Evolutionary conservation across 2,329 filamentous ascomycete species (phyloP).

Genomic region (Fusarium sp.): DNA sequence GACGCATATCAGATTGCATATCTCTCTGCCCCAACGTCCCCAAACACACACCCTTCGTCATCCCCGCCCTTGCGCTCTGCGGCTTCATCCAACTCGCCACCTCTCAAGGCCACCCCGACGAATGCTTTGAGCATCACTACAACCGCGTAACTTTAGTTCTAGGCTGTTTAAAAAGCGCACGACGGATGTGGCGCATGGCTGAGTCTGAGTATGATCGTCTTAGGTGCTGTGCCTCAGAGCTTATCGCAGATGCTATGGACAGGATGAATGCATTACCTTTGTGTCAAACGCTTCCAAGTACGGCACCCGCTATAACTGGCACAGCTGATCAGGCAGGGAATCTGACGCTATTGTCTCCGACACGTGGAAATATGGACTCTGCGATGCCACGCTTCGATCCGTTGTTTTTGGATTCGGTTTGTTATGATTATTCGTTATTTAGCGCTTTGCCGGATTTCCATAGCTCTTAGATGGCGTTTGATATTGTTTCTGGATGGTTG

Average conservation of each 20-base stretch:
- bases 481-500: background rate
- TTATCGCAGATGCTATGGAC: conserved; percentile 38
- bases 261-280: conserved; percentile 39
- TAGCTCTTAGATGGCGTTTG: conserved; percentile 3
- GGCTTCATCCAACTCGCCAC: conserved; percentile 40
- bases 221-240: conserved; percentile 27
- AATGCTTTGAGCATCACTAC: conserved; percentile 42
- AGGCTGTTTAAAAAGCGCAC: conserved; percentile 32
- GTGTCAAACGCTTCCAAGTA: conserved; percentile 9
- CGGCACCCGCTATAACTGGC: background rate
- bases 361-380: background rate
- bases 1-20: conserved; percentile 38
- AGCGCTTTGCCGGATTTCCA: conserved; percentile 23
- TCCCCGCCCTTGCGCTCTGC: conserved; percentile 31
- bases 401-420: conserved; percentile 18
- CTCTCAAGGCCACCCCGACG: conserved; percentile 33
- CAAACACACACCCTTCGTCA: conserved; percentile 39
- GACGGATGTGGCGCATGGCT: conserved; percentile 34
- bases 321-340: conserved; percentile 7
- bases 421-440: conserved; percentile 24
- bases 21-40: conserved; percentile 34
- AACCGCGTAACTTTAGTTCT: conserved; percentile 33
- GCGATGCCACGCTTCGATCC: conserved; percentile 16
- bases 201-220: conserved; percentile 37
- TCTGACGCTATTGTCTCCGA: background rate